phyloP scores from a whole-genome alignment of 352 stramenopile species.

The Phytophthora pistaciae region DNA sequence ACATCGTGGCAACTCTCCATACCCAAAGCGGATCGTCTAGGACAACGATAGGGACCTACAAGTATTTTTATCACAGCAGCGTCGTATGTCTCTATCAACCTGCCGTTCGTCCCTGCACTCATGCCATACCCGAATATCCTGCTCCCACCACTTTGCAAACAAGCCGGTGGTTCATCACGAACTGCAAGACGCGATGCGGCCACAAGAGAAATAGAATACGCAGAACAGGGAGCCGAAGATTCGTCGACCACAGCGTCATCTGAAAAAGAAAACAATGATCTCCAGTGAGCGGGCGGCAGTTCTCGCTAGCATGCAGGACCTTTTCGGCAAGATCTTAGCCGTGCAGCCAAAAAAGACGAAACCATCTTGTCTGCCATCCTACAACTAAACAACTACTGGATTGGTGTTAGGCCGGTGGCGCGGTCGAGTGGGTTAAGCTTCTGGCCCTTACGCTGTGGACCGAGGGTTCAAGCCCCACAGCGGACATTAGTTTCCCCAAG shows the following conservation, averaged over 20 bases:
- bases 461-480: too few relatives aligned
- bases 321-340: conserved; percentile 6
- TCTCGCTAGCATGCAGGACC: neutral
- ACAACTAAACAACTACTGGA: too few relatives aligned
- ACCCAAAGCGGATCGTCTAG: neutral
- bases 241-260: neutral
- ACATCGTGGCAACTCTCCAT: conserved; percentile 12
- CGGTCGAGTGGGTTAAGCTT: too few relatives aligned
- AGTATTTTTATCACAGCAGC: neutral
- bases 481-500: neutral
- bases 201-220: conserved; percentile 9
- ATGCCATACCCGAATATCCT: neutral
- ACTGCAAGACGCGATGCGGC: neutral
- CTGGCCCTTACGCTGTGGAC: too few relatives aligned
- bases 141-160: conserved; percentile 6
- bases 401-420: too few relatives aligned
- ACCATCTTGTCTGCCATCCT: too few relatives aligned
- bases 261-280: neutral
- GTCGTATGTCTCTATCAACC: neutral
- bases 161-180: neutral
- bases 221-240: conserved; percentile 3
- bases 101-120: conserved; percentile 10
- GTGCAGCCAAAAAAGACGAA: neutral
- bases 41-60: neutral
- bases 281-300: neutral